Conservation (phyloP, 306 rosid genomes). For the Gastrolobium bilobum region DNA sequence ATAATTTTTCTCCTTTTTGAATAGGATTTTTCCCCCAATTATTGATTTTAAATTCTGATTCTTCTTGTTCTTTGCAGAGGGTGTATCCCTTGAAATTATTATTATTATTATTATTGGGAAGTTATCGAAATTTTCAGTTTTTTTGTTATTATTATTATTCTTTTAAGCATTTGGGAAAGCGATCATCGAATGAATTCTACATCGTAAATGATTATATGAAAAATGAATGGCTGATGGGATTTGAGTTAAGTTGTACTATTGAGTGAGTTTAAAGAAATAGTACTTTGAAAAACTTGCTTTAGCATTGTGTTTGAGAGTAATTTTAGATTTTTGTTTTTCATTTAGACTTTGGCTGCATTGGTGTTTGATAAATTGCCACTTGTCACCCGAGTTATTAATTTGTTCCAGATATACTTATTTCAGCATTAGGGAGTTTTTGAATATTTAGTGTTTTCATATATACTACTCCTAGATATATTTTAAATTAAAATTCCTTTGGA, state of each 20-base stretch:
- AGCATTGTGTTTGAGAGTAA: background rate
- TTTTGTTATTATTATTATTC: background rate
- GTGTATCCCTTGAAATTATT: no score
- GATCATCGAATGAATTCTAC: background rate
- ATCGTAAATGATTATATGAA: background rate
- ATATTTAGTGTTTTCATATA: background rate
- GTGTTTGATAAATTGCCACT: constrained; percentile 44
- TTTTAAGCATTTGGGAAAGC: background rate
- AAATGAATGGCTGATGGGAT: background rate
- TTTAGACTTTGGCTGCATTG: constrained; percentile 5
- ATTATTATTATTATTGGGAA: no score
- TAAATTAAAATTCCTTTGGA: background rate
- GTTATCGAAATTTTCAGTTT: no score
- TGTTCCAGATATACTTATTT: background rate
- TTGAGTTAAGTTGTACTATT: no score
- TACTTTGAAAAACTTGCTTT: background rate
- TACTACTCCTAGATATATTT: background rate
- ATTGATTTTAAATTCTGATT: no score
- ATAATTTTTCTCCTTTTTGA: no score
- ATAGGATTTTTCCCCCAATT: no score
- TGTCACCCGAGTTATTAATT: background rate
- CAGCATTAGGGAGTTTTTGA: background rate
- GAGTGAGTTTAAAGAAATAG: background rate
- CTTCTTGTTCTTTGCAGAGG: no score
- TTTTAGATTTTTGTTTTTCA: background rate